Evolutionary conservation across 2,329 filamentous ascomycete species (phyloP), one percentile per base, ranked within the genome.

Genomic region (Delphinella strobiligena): DNA sequence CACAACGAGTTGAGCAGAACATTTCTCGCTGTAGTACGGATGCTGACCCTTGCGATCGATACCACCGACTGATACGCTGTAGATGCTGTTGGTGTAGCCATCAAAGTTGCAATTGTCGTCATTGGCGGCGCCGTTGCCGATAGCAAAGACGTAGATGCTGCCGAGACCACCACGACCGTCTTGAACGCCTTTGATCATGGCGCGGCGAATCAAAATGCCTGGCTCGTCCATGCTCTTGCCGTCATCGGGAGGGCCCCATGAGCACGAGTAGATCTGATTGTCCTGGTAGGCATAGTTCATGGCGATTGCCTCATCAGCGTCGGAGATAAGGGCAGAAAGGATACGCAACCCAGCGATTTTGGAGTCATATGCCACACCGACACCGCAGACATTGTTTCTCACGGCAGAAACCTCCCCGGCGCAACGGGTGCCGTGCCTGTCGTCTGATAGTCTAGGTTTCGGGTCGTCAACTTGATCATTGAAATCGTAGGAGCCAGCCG

Each of bases 41-140:
- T 96, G 89, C n/a, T 74, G 62, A 30, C 89, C 88, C 49, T 82
- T 78, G 43, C 85, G 74, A 58, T 95, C 88, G 46, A 98, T 81
- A 24, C 89, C 89, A 29, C 91, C 91, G 14, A 98, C 87, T 0
- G 88, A 94, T 51, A 98, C 91, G 59, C 87, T 95, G 70, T 96
- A 98, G 52, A 98, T 98, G 57, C 88, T 95, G 67, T 98, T 98
- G 44, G 91, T 98, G 63, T 98, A 98, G 30, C 91, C 91, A 56
- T 98, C 91, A 58, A 98, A 98, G 60, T 98, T 98, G 72, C 91
- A 98, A 62, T 98, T 96, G 60, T 98, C 91, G 34, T 84, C 88
- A 47, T 69, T 76, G 3, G 71, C 68, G 8, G 89, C 93, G 42
- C 91, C 91, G 55, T 98, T 98, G 43, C 91, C 91, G 49, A 89